Base-by-base conservation (phyloP, 176 grass and related monocot species). In the Leersia perrieri region DNA sequence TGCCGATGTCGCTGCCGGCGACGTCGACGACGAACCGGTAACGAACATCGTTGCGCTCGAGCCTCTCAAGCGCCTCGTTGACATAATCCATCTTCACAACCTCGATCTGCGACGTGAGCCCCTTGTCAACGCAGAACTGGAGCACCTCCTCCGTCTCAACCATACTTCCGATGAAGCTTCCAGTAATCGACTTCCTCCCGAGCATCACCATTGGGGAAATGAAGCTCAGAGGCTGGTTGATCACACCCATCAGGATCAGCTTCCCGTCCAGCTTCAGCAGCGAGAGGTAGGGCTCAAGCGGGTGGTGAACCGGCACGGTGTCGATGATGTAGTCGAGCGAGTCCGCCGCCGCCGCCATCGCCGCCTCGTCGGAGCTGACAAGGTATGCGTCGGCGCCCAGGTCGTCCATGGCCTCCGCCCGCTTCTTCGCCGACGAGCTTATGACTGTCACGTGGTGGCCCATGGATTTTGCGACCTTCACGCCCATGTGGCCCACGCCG, bases 1-100 rank as follows among this genome's bases (percentile, higher is more conserved):
- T 81, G 39, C 88, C 84, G 39, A 99, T 70, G 72, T 95, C 88
- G 90, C 96, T 99, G 11, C 90, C 84, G 16, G 87, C 92, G 34
- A 99, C 96, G 63, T 99, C 96, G 61, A 99, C 87, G 66, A 99
- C 96, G 62, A 99, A 99, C 34, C 96, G 92, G 84, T 99, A 99
- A 5, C 96, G 75, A 28, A 99, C 96, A 49, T 99, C 96, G 68
- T 99, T 99, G 62, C 82, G 86, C 88, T 99, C 92, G 3, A 99
- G 72, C 25, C 96, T 65, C 69, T 93, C 84, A 1, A 99, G 33
- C 0, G 96, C 96, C 84, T 99, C 34, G 75, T 99, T 99, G 11
- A 99, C 79, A 79, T 95, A 88, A 31, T 88, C 96, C 90, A 99
- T 99, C 93, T 99, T 99, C 27, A 99, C 92, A 3, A 99, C 68